A percentile compares a stretch with the other conserved stretches of the same genome.
Conservation (phyloP, 2,329 filamentous ascomycete genomes). For the Pseudogymnoascus pannorum region DNA sequence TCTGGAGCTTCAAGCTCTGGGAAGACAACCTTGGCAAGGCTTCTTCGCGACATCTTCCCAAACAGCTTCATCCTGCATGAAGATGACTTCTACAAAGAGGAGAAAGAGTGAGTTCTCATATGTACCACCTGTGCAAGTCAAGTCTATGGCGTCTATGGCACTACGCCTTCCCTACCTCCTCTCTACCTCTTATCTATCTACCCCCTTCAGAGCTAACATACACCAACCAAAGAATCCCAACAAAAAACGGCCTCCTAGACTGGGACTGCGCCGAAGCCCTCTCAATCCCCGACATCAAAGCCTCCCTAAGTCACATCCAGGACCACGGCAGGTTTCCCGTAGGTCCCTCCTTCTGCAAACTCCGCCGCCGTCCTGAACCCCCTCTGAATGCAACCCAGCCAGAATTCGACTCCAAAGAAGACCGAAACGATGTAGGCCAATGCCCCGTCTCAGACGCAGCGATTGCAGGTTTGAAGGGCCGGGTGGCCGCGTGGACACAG, state of each 20-base stretch:
- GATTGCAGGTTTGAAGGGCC: constrained; percentile 40
- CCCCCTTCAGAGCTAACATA: background rate
- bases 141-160: background rate
- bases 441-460: constrained; percentile 44
- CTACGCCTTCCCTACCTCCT: background rate
- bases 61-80: constrained; percentile 79
- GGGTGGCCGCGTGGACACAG: constrained; percentile 41
- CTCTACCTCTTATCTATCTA: background rate
- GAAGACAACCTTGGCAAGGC: constrained; percentile 85
- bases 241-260: constrained; percentile 60
- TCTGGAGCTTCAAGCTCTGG: constrained; percentile 89
- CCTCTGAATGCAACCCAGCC: constrained; percentile 33
- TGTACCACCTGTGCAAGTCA: background rate
- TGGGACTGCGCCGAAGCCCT: constrained; percentile 87
- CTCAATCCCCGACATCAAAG: constrained; percentile 59
- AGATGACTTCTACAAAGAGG: constrained; percentile 89
- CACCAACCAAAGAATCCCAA: constrained; percentile 40
- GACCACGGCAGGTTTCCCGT: constrained; percentile 58
- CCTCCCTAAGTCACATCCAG: constrained; percentile 63
- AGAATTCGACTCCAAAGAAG: constrained; percentile 49
- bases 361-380: constrained; percentile 16
- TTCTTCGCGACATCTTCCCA: constrained; percentile 76
- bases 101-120: constrained; percentile 50
- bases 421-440: constrained; percentile 52
- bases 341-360: constrained; percentile 26